These are phyloP conservation scores for Citrus mangshanensis DNA, from an alignment of 345 rosid genomes.

Conservation along the genomic window DNA sequence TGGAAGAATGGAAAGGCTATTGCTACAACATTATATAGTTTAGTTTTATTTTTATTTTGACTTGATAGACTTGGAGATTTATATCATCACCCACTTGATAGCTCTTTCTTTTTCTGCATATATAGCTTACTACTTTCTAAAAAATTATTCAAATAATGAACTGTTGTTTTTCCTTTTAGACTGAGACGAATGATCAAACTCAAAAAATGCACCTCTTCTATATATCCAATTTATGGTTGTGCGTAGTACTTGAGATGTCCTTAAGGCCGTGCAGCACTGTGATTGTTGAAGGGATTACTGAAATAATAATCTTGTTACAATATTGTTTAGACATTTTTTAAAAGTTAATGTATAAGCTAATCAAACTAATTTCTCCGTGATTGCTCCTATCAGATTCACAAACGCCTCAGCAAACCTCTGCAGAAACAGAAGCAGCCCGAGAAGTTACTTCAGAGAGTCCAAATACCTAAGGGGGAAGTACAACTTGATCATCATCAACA, in stretches of 20 bases:
- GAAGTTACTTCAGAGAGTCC: constrained; percentile 42
- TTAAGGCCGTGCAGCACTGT: not conserved
- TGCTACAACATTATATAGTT: not conserved
- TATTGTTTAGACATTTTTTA: not conserved
- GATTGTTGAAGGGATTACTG: not conserved
- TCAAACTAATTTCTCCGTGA: not conserved
- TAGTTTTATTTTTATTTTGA: not conserved
- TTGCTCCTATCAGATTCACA: constrained; percentile 42
- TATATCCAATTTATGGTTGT: not conserved
- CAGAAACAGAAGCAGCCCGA: constrained; percentile 36
- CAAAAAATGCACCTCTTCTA: not conserved
- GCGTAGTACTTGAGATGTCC: not conserved
- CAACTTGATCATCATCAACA: constrained; percentile 4
- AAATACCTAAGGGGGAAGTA: constrained; percentile 25
- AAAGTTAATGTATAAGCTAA: not conserved
- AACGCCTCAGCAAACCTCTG: constrained; percentile 37
- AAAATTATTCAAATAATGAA: not conserved
- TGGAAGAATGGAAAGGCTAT: not conserved
- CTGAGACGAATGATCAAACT: not conserved
- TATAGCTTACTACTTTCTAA: not conserved
- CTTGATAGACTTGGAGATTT: not conserved
- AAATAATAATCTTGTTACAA: not conserved
- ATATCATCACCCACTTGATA: too few species aligned
- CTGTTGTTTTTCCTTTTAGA: not conserved
- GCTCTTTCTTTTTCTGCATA: too few species aligned